Evolutionary conservation across 441 rosid species (phyloP).

Genomic region (Codiaeum variegatum): DNA sequence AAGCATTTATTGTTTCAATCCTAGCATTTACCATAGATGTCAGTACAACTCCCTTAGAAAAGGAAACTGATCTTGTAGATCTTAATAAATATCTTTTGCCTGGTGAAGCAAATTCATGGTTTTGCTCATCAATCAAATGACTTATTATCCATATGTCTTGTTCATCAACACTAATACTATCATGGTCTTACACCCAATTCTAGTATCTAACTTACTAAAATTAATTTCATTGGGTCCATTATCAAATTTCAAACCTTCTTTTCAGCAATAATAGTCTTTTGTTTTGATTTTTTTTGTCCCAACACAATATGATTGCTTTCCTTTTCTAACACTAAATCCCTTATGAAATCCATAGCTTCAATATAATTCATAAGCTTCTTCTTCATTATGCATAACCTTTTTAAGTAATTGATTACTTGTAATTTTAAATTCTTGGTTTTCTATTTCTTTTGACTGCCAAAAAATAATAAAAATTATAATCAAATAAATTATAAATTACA

Average conservation of each 20-base stretch:
- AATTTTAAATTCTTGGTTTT: background rate
- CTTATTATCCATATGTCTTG: background rate
- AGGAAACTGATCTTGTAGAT: background rate
- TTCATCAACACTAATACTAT: background rate
- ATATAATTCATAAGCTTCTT: too few species aligned
- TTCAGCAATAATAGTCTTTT: too few species aligned
- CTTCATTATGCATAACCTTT: too few species aligned
- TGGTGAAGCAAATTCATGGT: background rate
- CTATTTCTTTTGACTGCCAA: background rate
- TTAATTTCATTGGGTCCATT: background rate
- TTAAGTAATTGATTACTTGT: too few species aligned
- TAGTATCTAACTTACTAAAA: background rate
- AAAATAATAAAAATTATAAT: too few species aligned
- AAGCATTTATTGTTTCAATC: background rate
- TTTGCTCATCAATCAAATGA: too few species aligned
- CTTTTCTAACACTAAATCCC: too few species aligned
- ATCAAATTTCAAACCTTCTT: too few species aligned
- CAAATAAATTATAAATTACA: too few species aligned
- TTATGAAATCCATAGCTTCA: too few species aligned
- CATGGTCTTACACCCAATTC: background rate
- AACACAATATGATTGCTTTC: too few species aligned
- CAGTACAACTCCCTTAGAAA: background rate
- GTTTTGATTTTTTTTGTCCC: too few species aligned
- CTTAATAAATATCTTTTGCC: background rate
- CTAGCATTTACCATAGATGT: background rate